A percentile compares a stretch with the other conserved stretches of the same genome.
Evolutionary conservation across 805 yeast genomes (phyloP).

Genomic region (Phaffomyces opuntiae): DNA sequence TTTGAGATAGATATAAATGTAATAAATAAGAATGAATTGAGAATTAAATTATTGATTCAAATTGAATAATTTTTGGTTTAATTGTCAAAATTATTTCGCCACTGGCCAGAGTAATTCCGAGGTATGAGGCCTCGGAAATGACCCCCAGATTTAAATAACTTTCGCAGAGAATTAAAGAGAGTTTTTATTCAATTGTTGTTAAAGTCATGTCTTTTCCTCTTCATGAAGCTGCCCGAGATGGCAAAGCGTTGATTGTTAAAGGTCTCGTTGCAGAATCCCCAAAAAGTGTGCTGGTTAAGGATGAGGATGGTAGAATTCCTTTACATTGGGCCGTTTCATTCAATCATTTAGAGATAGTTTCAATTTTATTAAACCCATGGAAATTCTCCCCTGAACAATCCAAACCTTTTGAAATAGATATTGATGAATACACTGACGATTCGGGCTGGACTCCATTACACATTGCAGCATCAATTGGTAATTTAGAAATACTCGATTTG

Average conservation of each 20-base stretch:
- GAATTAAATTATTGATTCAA: background rate
- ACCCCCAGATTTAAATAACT: background rate
- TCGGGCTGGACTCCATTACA: constrained; percentile 90
- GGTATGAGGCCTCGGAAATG: background rate
- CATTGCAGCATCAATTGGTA: constrained; percentile 73
- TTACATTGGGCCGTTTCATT: constrained; percentile 85
- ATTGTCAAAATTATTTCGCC: background rate
- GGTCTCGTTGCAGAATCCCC: constrained; percentile 41
- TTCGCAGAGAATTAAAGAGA: too few species aligned
- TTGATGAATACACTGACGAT: constrained; percentile 64
- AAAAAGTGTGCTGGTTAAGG: constrained; percentile 39
- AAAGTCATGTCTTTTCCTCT: constrained; percentile 20
- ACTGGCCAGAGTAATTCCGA: background rate
- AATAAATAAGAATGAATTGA: background rate
- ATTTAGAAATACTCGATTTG: constrained; percentile 40
- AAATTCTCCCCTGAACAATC: constrained; percentile 13
- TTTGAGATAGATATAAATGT: background rate
- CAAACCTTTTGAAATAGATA: constrained; percentile 37
- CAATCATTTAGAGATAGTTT: constrained; percentile 45
- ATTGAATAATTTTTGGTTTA: background rate
- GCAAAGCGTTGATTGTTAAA: constrained; percentile 44
- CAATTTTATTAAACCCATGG: constrained; percentile 34
- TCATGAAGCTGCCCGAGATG: constrained; percentile 64
- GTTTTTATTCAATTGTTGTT: background rate
- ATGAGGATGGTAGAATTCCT: constrained; percentile 73